Base-by-base conservation (phyloP, 345 rosid genomes). In the Citrus mangshanensis region DNA sequence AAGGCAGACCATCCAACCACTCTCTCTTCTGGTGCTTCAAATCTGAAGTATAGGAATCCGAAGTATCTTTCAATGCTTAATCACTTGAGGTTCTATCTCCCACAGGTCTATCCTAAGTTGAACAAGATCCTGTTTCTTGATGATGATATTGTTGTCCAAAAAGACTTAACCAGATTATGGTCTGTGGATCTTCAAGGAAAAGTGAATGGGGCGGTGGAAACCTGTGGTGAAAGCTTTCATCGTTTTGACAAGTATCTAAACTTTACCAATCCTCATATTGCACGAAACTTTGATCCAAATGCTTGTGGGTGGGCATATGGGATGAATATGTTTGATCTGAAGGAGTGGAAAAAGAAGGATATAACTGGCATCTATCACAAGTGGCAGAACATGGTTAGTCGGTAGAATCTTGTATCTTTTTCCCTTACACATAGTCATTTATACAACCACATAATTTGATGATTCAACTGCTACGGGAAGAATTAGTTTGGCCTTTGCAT, bases 241-340 rank as follows among this genome's bases (percentile, higher is more conserved):
- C 92, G 98, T 60, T 96, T 90, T 82, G 98, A 96, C 81, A 96
- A 96, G 91, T 96, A 96, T 80, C 89, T 96, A 21, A 96, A 96
- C 91, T 96, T 96, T 66, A 83, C 94, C 32, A 96, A 96, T 84
- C 99, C 94, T 77, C 95, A 92, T 81, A 96, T 96, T 78, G 88
- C 98, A 0, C 89, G 92, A 71, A 89, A 90, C 84, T 96, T 96
- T 77, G 83, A 96, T 78, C 99, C 99, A 51, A 94, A 94, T 84
- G 99, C 97, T 78, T 96, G 98, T 85, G 99, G 99, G 21, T 96
- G 99, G 99, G 99, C 99, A 6, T 96, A 96, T 74, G 99, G 99
- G 63, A 96, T 96, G 99, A 96, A 96, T 85, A 83, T 96, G 80
- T 96, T 96, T 82, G 99, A 96, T 84, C 89, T 96, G 21, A 84